Evolutionary conservation across 495 filamentous ascomycete genomes (phyloP).

Genomic region (Ramalina peruviana): DNA sequence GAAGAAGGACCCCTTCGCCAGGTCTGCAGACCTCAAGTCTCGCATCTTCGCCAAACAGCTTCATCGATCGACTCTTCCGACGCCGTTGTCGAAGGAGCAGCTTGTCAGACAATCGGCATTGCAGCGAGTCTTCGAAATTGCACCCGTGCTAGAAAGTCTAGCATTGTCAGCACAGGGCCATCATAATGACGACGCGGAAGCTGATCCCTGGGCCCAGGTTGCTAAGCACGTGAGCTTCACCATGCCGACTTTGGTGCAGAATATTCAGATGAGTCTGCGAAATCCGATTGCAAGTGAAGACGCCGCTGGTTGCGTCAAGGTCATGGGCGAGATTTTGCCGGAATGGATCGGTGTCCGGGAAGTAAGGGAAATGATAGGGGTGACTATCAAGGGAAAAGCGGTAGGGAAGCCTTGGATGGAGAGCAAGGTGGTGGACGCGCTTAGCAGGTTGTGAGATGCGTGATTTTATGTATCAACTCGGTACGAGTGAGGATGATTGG

Average conservation of each 20-base stretch:
- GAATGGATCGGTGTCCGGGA: conserved; percentile 46
- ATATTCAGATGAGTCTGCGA: conserved; percentile 46
- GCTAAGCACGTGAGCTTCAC: conserved; percentile 38
- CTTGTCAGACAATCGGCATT: conserved; percentile 43
- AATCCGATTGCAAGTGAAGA: conserved; percentile 48
- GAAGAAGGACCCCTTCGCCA: neutral
- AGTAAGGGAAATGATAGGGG: conserved; percentile 39
- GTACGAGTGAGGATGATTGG: too few relatives aligned
- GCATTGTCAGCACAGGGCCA: conserved; percentile 24
- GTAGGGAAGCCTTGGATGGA: conserved; percentile 28
- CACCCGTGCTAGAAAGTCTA: conserved; percentile 44
- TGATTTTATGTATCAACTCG: too few relatives aligned
- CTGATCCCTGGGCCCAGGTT: conserved; percentile 14
- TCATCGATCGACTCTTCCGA: conserved; percentile 26
- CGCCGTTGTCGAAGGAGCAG: conserved; percentile 30
- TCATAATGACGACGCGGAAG: conserved; percentile 1
- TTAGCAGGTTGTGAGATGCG: conserved; percentile 12
- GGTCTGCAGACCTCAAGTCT: conserved; percentile 34
- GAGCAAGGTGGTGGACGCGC: conserved; percentile 26
- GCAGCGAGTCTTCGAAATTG: conserved; percentile 45
- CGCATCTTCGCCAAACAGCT: conserved; percentile 48
- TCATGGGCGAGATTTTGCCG: conserved; percentile 50
- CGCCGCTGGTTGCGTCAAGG: conserved; percentile 35
- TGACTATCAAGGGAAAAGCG: conserved; percentile 38
- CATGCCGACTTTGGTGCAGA: conserved; percentile 41